These are phyloP conservation scores for Aspergillus leporis DNA, from an alignment of 495 filamentous ascomycete species.

Conservation along the genomic window DNA sequence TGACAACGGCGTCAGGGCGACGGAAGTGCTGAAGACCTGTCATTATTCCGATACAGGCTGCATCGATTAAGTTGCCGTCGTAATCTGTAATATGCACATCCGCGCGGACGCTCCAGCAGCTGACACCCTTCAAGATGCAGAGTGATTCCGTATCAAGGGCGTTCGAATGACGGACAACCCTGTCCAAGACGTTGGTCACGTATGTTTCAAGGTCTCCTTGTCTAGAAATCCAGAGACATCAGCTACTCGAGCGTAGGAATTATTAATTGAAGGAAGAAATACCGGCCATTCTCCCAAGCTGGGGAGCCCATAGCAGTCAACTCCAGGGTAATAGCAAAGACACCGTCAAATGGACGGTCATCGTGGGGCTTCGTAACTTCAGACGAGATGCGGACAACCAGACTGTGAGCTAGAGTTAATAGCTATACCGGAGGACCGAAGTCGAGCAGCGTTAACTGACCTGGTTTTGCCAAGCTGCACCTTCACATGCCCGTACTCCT, in stretches of 20 bases:
- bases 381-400: constrained; percentile 82
- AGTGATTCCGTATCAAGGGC: constrained; percentile 94
- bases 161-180: constrained; percentile 85
- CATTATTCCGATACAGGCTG: constrained; percentile 80
- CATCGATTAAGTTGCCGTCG: constrained; percentile 86
- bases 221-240: constrained; percentile 30
- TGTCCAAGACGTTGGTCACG: constrained; percentile 85
- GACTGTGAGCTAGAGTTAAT: constrained; percentile 46
- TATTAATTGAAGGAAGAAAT: constrained; percentile 23
- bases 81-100: constrained; percentile 87
- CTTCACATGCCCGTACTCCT: constrained; percentile 89
- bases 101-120: constrained; percentile 86
- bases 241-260: constrained; percentile 19
- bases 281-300: constrained; percentile 83
- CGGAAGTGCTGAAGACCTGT: constrained; percentile 87
- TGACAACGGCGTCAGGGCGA: constrained; percentile 80
- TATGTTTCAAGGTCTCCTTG: constrained; percentile 79
- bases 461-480: constrained; percentile 88
- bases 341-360: constrained; percentile 90
- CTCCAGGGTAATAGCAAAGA: constrained; percentile 89
- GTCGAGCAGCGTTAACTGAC: constrained; percentile 40
- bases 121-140: constrained; percentile 85
- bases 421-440: neutral
- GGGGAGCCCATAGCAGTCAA: constrained; percentile 91
- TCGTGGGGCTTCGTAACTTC: constrained; percentile 80